Base-by-base conservation (phyloP, 306 rosid genomes). In the Quercus variabilis region DNA sequence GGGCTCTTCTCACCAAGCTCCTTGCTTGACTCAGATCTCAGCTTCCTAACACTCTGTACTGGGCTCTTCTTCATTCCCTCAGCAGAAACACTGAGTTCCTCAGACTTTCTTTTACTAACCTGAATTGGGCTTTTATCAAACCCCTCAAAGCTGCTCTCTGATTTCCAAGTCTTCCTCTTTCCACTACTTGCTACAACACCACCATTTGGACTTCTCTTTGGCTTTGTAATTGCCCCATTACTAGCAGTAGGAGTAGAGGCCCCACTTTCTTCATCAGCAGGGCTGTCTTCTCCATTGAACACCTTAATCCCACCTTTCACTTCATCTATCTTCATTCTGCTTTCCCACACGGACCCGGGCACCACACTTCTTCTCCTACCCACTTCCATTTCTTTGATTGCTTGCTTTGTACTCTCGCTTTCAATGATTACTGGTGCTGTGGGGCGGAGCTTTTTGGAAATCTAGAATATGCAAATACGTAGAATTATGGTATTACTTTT, bases 331-430 rank as follows among this genome's bases (percentile, higher is more conserved):
- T 87, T 92, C 97, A 92, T 94, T 18, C 97, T 92, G 79, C 88
- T 91, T 80, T 94, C 96, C 97, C 96, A 93, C 69, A 93, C 98
- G 1, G 96, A 91, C 69, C 98, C 98, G 30, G 92, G 87, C 62
- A 83, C 91, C 57, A 85, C 91, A n/a, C 84, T 71, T 49, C 88
- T 85, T 78, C 91, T 84, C 55, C 83, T 78, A 14, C 86, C 77
- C 78, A 74, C 82, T 70, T 93, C 91, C 96, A 93, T 89, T 56
- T 49, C 57, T 49, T 12, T 49, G 54, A 7, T 6, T 35, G 9
- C 38, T 6, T 63, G 31, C 73, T 55, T 68, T 41, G 60, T 18
- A 26, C 57, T 52, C 67, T 21, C 43, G 55, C 63, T 38, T 46
- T 55, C 49, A 82, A 81, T 76, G 62, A 75, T 75, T 79, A 69